Conservation (phyloP, 1,284 basidiomycete species). For the Ganoderma leucocontextum region DNA sequence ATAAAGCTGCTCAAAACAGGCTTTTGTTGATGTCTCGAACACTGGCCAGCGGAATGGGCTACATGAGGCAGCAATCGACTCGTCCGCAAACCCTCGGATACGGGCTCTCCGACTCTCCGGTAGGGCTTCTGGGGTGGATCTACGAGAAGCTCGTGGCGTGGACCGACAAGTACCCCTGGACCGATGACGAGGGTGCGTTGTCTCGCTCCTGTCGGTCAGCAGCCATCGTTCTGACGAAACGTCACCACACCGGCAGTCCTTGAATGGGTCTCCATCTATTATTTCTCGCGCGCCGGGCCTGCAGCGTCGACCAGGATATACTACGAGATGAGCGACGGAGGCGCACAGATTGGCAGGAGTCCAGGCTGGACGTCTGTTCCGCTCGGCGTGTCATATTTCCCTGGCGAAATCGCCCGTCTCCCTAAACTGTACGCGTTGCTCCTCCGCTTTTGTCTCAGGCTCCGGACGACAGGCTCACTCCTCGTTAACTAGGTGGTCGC, state of each 20-base stretch:
- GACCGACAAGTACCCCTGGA: slow-evolving; percentile 3
- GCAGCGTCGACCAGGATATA: slow-evolving; percentile 49
- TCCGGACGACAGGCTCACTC: slow-evolving; percentile 38
- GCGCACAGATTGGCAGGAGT: too few relatives aligned
- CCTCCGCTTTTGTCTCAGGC: too few relatives aligned
- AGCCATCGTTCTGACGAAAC: neutral
- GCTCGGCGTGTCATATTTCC: slow-evolving; percentile 45
- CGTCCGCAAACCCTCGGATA: slow-evolving; percentile 68
- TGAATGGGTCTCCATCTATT: slow-evolving; percentile 55
- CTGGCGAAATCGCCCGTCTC: slow-evolving; percentile 35
- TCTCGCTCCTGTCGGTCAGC: neutral
- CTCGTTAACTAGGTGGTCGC: slow-evolving; percentile 30
- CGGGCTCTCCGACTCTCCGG: slow-evolving; percentile 61
- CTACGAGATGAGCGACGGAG: slow-evolving; percentile 44
- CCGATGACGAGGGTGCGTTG: slow-evolving; percentile 14
- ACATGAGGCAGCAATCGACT: slow-evolving; percentile 51
- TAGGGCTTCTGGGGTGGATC: slow-evolving; percentile 53
- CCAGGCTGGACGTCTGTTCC: slow-evolving; percentile 35
- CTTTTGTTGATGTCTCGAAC: slow-evolving; percentile 30
- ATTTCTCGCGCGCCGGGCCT: slow-evolving; percentile 60
- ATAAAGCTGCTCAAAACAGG: neutral
- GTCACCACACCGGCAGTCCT: neutral
- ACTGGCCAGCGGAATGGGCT: slow-evolving; percentile 46
- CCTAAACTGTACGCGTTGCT: slow-evolving; percentile 37
- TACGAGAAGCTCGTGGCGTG: slow-evolving; percentile 10